A percentile compares a stretch with the other conserved stretches of the same genome.
phyloP scores from a whole-genome alignment of 164 flowering plant species.

The Cinnamomum chago region DNA sequence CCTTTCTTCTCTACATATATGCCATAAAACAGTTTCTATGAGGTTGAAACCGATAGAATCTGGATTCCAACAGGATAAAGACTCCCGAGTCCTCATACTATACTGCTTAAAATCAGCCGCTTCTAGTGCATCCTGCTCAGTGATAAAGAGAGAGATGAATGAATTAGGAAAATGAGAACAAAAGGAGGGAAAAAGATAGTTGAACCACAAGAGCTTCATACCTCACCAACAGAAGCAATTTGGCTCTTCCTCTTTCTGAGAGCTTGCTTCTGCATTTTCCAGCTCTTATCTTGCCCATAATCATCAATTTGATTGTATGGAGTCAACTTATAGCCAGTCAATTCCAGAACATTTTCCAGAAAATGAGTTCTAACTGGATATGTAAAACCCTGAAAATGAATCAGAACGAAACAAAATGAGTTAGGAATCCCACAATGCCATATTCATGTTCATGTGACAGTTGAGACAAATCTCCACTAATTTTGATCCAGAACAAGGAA shows the following conservation, averaged over 20 bases:
- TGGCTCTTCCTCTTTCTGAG: constrained; percentile 87
- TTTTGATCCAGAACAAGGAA: not conserved
- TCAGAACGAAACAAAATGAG: constrained; percentile 1
- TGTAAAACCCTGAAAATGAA: constrained; percentile 72
- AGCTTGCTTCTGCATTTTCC: constrained; percentile 84
- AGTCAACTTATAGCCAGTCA: constrained; percentile 80
- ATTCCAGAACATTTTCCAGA: constrained; percentile 80
- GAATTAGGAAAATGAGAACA: not conserved
- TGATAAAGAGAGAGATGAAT: not conserved
- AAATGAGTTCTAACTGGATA: constrained; percentile 79
- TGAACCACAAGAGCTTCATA: constrained; percentile 19
- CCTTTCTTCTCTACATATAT: constrained; percentile 70
- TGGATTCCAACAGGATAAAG: constrained; percentile 91
- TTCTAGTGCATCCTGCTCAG: constrained; percentile 64
- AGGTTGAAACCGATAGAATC: constrained; percentile 90
- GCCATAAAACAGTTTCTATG: constrained; percentile 66
- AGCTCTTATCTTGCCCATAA: constrained; percentile 82
- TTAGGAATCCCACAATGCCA: not conserved
- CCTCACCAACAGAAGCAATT: constrained; percentile 89
- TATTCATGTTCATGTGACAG: not conserved
- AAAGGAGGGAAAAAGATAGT: not conserved
- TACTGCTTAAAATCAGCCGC: constrained; percentile 62
- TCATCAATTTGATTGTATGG: constrained; percentile 85
- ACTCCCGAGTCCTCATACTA: constrained; percentile 57
- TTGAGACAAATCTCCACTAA: not conserved